phyloP scores from a whole-genome alignment of 2,329 filamentous ascomycete species.

The Xylaria sp. region DNA sequence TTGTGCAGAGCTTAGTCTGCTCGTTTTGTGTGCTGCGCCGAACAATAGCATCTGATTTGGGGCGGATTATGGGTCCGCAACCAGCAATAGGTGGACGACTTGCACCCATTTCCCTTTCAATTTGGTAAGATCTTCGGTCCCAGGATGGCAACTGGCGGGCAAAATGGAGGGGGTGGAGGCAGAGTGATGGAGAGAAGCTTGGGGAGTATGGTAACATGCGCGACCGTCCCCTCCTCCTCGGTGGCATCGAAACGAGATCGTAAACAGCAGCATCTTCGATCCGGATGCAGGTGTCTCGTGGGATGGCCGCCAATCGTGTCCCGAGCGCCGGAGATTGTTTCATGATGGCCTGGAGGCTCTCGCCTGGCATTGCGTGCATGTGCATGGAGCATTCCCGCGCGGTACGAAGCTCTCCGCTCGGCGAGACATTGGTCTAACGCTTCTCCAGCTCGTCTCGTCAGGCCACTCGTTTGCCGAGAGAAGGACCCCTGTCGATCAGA shows the following conservation, averaged over 20 bases:
- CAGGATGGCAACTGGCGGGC: neutral
- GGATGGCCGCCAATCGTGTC: slow-evolving; percentile 10
- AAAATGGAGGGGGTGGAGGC: neutral
- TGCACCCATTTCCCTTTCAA: slow-evolving; percentile 9
- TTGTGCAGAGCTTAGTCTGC: slow-evolving; percentile 33
- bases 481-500: slow-evolving; percentile 23
- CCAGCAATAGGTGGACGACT: neutral
- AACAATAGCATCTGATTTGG: slow-evolving; percentile 2
- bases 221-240: no score
- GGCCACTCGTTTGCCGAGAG: slow-evolving; percentile 19
- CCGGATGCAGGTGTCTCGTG: slow-evolving; percentile 22
- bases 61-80: slow-evolving; percentile 2
- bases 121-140: slow-evolving; percentile 11
- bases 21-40: slow-evolving; percentile 18
- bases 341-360: slow-evolving; percentile 10
- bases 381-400: slow-evolving; percentile 18
- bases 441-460: slow-evolving; percentile 20
- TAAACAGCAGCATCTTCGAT: neutral
- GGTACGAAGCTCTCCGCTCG: slow-evolving; percentile 13
- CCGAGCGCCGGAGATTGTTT: slow-evolving; percentile 22
- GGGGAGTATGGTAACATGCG: no score
- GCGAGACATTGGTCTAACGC: slow-evolving; percentile 24
- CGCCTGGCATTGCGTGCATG: slow-evolving; percentile 25
- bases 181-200: neutral
- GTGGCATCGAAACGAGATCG: neutral